phyloP scores from a whole-genome alignment of 78 protist genomes.

The Isochrysis galbana region DNA sequence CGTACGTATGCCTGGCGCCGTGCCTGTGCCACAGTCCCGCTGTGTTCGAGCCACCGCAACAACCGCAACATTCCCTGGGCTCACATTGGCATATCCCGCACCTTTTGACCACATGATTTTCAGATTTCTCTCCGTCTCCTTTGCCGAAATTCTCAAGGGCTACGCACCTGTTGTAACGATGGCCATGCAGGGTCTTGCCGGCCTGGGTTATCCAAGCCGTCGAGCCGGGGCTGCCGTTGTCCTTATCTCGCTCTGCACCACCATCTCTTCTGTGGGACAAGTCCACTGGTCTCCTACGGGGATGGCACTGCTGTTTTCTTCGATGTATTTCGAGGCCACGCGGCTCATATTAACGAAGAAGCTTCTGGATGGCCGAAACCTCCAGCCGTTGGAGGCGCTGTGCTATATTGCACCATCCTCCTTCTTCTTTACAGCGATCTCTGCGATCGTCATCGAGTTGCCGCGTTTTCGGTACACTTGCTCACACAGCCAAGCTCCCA shows the following conservation, averaged over 20 bases:
- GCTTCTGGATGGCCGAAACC: not conserved
- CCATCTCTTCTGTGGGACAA: not conserved
- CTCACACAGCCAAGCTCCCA: not conserved
- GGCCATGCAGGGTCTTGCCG: not conserved
- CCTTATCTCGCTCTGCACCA: not conserved
- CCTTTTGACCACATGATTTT: no score
- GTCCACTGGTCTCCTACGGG: not conserved
- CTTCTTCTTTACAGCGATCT: not conserved
- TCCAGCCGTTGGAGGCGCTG: not conserved
- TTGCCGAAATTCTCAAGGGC: not conserved
- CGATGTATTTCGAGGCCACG: not conserved
- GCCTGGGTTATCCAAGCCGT: not conserved
- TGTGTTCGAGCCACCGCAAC: no score
- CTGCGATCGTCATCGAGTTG: not conserved
- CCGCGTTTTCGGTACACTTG: not conserved
- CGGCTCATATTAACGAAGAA: not conserved
- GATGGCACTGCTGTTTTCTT: not conserved
- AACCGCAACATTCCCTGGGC: no score
- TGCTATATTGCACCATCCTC: not conserved
- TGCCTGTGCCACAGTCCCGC: no score
- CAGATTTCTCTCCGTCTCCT: not conserved
- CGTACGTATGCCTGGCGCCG: no score
- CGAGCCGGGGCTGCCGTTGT: not conserved
- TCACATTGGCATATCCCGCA: no score
- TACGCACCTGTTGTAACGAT: not conserved